phyloP scores from a whole-genome alignment of 768 basidiomycete species.

The Kwoniella bestiolae region DNA sequence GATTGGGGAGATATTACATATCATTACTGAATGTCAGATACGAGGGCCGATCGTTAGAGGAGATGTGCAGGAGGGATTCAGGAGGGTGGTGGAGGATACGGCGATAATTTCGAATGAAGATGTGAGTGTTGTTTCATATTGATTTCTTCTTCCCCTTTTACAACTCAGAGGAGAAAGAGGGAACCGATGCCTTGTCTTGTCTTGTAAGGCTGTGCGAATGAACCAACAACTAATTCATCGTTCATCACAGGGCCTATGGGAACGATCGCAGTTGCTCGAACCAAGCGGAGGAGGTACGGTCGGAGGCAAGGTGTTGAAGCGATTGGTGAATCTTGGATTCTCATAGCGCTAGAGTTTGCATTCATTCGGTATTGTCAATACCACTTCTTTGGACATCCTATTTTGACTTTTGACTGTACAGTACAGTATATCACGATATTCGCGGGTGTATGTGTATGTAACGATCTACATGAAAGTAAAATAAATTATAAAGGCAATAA shows the following conservation, averaged over 20 bases:
- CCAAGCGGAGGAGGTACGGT: constrained; percentile 26
- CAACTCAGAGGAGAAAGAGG: too few relatives aligned
- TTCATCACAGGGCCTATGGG: constrained; percentile 17
- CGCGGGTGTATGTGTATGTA: too few relatives aligned
- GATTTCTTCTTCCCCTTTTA: background rate
- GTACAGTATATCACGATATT: too few relatives aligned
- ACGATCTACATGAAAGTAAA: too few relatives aligned
- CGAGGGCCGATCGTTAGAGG: constrained; percentile 57
- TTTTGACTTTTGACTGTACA: too few relatives aligned
- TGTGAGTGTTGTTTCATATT: constrained; percentile 32
- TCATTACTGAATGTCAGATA: constrained; percentile 75
- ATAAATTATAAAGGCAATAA: too few relatives aligned
- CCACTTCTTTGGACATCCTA: too few relatives aligned
- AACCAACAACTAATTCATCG: too few relatives aligned
- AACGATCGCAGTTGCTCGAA: constrained; percentile 23
- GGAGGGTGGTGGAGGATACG: constrained; percentile 44
- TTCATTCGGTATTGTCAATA: background rate
- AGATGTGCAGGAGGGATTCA: constrained; percentile 28
- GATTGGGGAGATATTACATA: constrained; percentile 82
- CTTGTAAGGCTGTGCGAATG: too few relatives aligned
- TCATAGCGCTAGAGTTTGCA: background rate
- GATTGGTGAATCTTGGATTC: constrained; percentile 20
- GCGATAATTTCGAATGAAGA: constrained; percentile 49
- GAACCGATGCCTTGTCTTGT: too few relatives aligned
- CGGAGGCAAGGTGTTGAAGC: constrained; percentile 21